Base-by-base conservation (phyloP, 2,329 filamentous ascomycete genomes). In the Spiromastix sp. region DNA sequence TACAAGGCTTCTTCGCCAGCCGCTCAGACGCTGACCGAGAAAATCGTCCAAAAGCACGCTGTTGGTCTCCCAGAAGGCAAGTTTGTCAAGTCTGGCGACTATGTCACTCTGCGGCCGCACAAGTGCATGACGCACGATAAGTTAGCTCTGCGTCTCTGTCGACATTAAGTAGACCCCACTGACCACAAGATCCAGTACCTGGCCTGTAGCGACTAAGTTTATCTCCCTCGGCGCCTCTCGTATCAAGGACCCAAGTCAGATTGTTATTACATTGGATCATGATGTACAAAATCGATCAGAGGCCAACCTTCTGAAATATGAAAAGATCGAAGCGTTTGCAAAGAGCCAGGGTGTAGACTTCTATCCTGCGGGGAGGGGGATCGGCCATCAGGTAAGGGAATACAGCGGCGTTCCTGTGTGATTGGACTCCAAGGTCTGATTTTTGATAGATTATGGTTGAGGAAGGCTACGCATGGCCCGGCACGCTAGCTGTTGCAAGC, bases 81-180 rank as follows among this genome's bases (percentile, higher is more conserved):
- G 63, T 66, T 71, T 38, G 82, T 94, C 50, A 72, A 71, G 49
- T 68, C 73, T 4, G 86, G 87, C 51, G 86, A 94, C 69, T 95
- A 91, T 66, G 77, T 95, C 39, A 81, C 74, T 0, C 68, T 93
- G 8, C 64, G 68, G 16, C 83, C 84, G 1, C 70, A 80, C 42
- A 70, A 72, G 39, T 83, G 79, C 61, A 87, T 94, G 81, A 86
- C 83, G 0, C 87, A 94, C 61, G 82, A 91, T 57, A 93, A 91
- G n/a, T n/a, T n/a, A n/a, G n/a, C n/a, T n/a, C n/a, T n/a, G n/a
- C n/a, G n/a, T n/a, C n/a, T n/a, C n/a, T n/a, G n/a, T n/a, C n/a
- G n/a, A n/a, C n/a, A n/a, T n/a, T n/a, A n/a, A n/a, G n/a, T n/a
- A n/a, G n/a, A n/a, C n/a, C n/a, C n/a, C n/a, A n/a, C n/a, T n/a